phyloP scores from a whole-genome alignment of 73 alveolate genomes.

The Tetrahymena malaccensis region DNA sequence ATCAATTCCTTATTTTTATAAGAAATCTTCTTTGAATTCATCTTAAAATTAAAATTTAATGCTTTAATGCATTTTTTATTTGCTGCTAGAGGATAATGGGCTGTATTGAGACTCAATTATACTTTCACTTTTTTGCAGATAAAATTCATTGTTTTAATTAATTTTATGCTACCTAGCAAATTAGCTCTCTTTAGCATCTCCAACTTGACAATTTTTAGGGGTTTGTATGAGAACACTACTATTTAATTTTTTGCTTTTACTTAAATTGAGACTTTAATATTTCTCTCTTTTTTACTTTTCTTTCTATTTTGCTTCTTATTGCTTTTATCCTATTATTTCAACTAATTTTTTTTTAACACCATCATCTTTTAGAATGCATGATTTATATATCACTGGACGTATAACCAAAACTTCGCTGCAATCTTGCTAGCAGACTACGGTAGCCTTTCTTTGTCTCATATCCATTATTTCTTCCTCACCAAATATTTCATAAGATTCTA shows the following conservation, averaged over 20 bases:
- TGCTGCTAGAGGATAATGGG: not conserved
- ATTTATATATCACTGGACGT: not conserved
- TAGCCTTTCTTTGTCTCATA: not conserved
- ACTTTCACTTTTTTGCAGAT: not conserved
- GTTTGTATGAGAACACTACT: not conserved
- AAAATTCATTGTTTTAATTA: not conserved
- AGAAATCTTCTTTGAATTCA: not conserved
- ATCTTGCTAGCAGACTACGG: not conserved
- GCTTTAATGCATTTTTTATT: not conserved
- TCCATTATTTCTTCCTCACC: not conserved
- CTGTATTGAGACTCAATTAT: not conserved
- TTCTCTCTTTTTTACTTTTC: not conserved
- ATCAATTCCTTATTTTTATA: not conserved
- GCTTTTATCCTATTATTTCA: not conserved
- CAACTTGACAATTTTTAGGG: not conserved
- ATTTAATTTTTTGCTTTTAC: not conserved
- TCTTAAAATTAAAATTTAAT: not conserved
- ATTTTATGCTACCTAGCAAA: not conserved
- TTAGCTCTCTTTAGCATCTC: not conserved
- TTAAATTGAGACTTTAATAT: not conserved
- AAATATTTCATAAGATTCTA: not conserved
- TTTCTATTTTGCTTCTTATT: not conserved
- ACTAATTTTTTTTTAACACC: not conserved
- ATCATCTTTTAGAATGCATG: not conserved
- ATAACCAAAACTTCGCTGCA: not conserved